Percentiles rank a stretch among this genome's conserved stretches.
Evolutionary conservation across 1,139 yeast species (phyloP).

Genomic region (Debaryomycetaceae sp.): DNA sequence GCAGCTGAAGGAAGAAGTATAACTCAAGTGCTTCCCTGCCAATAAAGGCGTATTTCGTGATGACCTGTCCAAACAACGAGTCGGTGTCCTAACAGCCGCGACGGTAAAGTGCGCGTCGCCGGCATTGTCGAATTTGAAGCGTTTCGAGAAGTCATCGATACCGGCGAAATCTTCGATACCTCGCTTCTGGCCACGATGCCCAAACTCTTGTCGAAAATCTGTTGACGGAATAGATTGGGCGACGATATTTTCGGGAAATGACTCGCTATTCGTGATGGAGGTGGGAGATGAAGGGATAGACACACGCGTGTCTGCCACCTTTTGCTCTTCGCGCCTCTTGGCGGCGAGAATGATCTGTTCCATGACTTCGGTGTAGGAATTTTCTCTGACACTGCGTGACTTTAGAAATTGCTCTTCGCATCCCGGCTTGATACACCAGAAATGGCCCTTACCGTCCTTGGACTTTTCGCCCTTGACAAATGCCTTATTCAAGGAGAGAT

Average conservation of each 20-base stretch:
- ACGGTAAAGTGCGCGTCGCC: slow-evolving; percentile 4
- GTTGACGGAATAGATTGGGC: too few species aligned
- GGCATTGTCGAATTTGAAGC: slow-evolving; percentile 2
- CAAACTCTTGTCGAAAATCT: too few species aligned
- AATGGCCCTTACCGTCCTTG: slow-evolving; percentile 93
- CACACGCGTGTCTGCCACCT: slow-evolving; percentile 11
- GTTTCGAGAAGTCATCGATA: too few species aligned
- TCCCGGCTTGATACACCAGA: slow-evolving; percentile 85
- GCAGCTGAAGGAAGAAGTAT: slow-evolving; percentile 55
- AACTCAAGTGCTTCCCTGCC: slow-evolving; percentile 35
- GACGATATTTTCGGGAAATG: too few species aligned
- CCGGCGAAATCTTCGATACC: too few species aligned
- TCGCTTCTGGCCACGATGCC: too few species aligned
- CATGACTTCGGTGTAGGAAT: slow-evolving; percentile 36
- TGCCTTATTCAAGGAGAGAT: slow-evolving; percentile 75
- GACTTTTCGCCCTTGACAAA: slow-evolving; percentile 87
- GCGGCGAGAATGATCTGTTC: slow-evolving; percentile 23
- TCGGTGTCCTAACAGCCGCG: slow-evolving; percentile 2
- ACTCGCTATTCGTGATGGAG: slow-evolving; percentile 3
- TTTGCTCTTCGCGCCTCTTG: slow-evolving; percentile 5
- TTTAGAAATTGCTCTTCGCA: slow-evolving; percentile 74
- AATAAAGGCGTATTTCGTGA: too few species aligned
- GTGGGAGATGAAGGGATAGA: slow-evolving; percentile 25
- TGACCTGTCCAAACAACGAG: too few species aligned
- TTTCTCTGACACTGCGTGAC: slow-evolving; percentile 39